Percentiles rank a stretch among this genome's conserved stretches.
Evolutionary conservation across 73 alveolate genomes (phyloP).

Genomic region (Paramecium tetraurelia): DNA sequence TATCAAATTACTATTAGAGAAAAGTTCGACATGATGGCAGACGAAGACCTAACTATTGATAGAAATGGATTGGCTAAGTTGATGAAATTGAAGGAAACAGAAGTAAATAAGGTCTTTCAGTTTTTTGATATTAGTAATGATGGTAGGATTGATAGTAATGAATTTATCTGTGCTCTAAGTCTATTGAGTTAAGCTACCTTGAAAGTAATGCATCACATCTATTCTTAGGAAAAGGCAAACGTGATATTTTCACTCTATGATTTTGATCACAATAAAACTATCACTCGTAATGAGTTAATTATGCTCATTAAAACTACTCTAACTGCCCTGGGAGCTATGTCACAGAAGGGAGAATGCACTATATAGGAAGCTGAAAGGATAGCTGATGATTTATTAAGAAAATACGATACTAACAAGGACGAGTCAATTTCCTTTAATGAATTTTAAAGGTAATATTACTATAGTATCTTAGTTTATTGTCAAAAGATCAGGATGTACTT

Average conservation of each 20-base stretch:
- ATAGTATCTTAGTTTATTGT: background rate
- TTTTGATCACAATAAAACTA: slow-evolving; percentile 88
- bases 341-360: slow-evolving; percentile 80
- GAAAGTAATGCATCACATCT: background rate
- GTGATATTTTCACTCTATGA: slow-evolving; percentile 80
- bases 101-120: slow-evolving; percentile 48
- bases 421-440: slow-evolving; percentile 88
- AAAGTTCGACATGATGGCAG: slow-evolving; percentile 63
- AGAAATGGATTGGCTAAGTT: slow-evolving; percentile 44
- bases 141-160: slow-evolving; percentile 59
- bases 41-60: slow-evolving; percentile 59
- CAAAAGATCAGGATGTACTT: slow-evolving; percentile 85
- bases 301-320: slow-evolving; percentile 82
- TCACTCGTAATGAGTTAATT: slow-evolving; percentile 90
- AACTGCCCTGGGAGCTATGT: slow-evolving; percentile 74
- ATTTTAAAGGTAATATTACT: slow-evolving; percentile 71
- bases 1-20: background rate
- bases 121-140: slow-evolving; percentile 35
- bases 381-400: slow-evolving; percentile 85
- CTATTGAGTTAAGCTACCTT: slow-evolving; percentile 8
- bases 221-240: slow-evolving; percentile 69
- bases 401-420: slow-evolving; percentile 91
- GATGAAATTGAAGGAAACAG: slow-evolving; percentile 57
- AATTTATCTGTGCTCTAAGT: slow-evolving; percentile 53
- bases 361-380: slow-evolving; percentile 84